These are phyloP conservation scores for Phytopythium sindhum DNA, from an alignment of 352 stramenopile genomes.

Conservation along the genomic window DNA sequence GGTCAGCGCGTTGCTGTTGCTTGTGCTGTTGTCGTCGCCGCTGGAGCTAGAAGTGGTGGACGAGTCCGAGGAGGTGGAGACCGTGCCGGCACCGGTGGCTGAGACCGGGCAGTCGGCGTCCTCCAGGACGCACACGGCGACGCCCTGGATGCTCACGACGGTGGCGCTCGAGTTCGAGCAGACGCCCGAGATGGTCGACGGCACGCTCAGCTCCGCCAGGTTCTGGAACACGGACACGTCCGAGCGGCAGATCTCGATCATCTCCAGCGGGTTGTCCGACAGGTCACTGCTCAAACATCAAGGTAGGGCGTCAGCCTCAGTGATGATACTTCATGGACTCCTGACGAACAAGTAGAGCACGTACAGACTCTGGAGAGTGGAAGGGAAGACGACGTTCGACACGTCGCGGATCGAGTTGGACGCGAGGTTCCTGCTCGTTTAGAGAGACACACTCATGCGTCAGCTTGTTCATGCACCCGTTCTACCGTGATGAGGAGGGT, in stretches of 20 bases:
- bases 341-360: background rate
- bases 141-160: slow-evolving; percentile 24
- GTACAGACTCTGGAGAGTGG: slow-evolving; percentile 40
- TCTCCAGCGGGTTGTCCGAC: slow-evolving; percentile 39
- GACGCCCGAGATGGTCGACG: slow-evolving; percentile 24
- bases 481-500: background rate
- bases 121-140: slow-evolving; percentile 34
- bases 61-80: slow-evolving; percentile 3
- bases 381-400: slow-evolving; percentile 42
- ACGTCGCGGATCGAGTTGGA: slow-evolving; percentile 54
- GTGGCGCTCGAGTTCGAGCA: slow-evolving; percentile 25
- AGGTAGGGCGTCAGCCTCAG: background rate
- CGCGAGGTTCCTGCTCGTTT: slow-evolving; percentile 43
- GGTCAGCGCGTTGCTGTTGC: background rate
- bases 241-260: slow-evolving; percentile 42
- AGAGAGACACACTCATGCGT: background rate
- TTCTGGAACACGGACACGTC: slow-evolving; percentile 40
- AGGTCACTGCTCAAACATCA: slow-evolving; percentile 15
- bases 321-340: background rate
- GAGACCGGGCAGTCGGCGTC: slow-evolving; percentile 19
- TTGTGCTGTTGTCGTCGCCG: background rate
- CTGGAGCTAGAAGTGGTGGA: slow-evolving; percentile 14
- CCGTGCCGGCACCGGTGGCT: background rate
- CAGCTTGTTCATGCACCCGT: background rate
- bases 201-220: slow-evolving; percentile 23